Evolutionary conservation across 345 rosid species (phyloP), one percentile per base, ranked within the genome.

Genomic region (Hibiscus tridactylites): DNA sequence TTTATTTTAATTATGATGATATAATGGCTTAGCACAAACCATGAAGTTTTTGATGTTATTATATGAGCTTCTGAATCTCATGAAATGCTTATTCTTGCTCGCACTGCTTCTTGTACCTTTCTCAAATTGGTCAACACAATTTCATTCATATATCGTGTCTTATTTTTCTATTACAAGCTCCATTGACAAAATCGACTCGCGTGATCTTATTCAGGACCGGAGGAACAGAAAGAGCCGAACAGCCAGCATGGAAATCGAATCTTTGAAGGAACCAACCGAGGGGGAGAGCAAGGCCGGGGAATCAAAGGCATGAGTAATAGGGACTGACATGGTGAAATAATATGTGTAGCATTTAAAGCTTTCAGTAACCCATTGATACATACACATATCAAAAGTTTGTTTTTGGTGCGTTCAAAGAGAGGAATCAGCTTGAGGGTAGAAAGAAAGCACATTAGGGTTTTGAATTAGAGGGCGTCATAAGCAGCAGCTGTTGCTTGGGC

Each of bases 221-320:
- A 91, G 90, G 80, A 86, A 81, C 75, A 82, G 91, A 74, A 91
- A 75, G 78, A 90, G 91, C 73, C 88, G 84, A 15, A 82, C 91
- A 2, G 74, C 81, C 4, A 87, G 95, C 79, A 83, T 86, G 88
- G 98, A 94, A 66, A 91, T 88, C 0, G 89, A 88, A 74, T 84
- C 88, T 52, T 57, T 80, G 73, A 90, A 90, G 67, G 95, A 91
- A 58, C 76, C 88, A 70, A 76, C 63, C 1, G 88, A 79, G 1
- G 16, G 61, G 19, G 91, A 86, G 75, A 77, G 46, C 78, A 79
- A 78, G 71, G 81, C 61, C 6, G 79, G 76, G 46, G 84, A 78
- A 64, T 61, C 72, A 3, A 86, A 74, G 74, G 78, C 82, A 71
- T 56, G 82, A 75, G 76, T 74, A 81, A 50, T 50, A 50, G 56